A percentile compares a stretch with the other conserved stretches of the same genome.
phyloP scores from a whole-genome alignment of 805 yeast genomes.

The Yamadazyma phyllophila region DNA sequence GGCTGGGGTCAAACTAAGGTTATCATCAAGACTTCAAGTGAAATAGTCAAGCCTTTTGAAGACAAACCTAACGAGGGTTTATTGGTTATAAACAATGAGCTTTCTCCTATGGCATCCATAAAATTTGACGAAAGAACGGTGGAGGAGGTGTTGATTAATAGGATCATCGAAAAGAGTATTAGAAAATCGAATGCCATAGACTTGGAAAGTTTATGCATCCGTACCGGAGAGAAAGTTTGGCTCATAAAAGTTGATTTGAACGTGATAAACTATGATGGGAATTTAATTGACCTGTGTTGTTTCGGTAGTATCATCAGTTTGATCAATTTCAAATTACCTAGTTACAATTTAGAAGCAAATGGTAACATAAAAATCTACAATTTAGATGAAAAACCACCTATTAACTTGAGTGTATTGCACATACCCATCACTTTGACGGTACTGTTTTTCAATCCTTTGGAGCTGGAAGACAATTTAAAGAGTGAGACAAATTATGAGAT shows the following conservation, averaged over 20 bases:
- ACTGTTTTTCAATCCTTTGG: constrained; percentile 73
- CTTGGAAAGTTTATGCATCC: constrained; percentile 83
- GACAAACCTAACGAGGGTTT: constrained; percentile 94
- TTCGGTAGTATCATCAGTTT: constrained; percentile 86
- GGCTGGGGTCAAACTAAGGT: constrained; percentile 70
- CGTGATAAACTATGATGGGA: constrained; percentile 88
- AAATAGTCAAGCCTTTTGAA: constrained; percentile 75
- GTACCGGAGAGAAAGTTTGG: constrained; percentile 93
- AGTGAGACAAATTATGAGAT: constrained; percentile 62
- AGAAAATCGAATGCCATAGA: constrained; percentile 89
- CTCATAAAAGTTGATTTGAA: constrained; percentile 85
- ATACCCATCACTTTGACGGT: constrained; percentile 88
- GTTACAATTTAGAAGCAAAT: constrained; percentile 46
- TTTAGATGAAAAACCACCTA: constrained; percentile 79
- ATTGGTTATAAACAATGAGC: constrained; percentile 79
- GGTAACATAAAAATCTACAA: constrained; percentile 58
- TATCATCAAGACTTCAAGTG: constrained; percentile 70
- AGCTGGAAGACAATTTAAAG: constrained; percentile 65
- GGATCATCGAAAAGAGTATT: constrained; percentile 89
- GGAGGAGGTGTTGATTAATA: constrained; percentile 74
- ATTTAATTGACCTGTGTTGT: constrained; percentile 85
- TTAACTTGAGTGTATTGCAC: constrained; percentile 80
- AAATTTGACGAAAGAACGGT: constrained; percentile 73
- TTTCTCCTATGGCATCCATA: constrained; percentile 87
- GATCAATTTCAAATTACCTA: constrained; percentile 80